phyloP scores from a whole-genome alignment of 2,329 filamentous ascomycete species.

The Pseudocercospora macadamiae region DNA sequence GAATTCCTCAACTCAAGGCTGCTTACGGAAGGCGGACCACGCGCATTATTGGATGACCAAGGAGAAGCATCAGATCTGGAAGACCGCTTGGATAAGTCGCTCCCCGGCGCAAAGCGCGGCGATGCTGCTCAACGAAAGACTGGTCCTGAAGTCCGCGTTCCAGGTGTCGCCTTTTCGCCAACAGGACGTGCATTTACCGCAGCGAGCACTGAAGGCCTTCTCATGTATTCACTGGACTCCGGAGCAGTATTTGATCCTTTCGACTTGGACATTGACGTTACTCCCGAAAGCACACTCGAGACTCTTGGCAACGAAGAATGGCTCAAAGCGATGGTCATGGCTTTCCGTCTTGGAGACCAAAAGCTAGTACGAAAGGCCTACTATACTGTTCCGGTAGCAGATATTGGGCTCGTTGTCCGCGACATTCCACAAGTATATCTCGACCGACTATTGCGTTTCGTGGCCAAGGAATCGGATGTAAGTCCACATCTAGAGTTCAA shows the following conservation, averaged over 20 bases:
- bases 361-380: conserved; percentile 83
- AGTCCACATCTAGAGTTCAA: conserved; percentile 95
- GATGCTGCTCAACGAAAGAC: conserved; percentile 79
- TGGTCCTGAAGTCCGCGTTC: conserved; percentile 81
- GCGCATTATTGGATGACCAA: conserved; percentile 81
- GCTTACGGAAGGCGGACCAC: conserved; percentile 86
- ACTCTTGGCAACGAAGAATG: conserved; percentile 80
- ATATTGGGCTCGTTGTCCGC: conserved; percentile 77
- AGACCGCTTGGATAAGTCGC: conserved; percentile 73
- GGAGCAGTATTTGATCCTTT: conserved; percentile 90
- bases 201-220: conserved; percentile 87
- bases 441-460: conserved; percentile 79
- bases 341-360: conserved; percentile 89
- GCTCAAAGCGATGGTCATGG: conserved; percentile 93
- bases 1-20: conserved; percentile 94
- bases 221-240: conserved; percentile 90
- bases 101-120: conserved; percentile 86
- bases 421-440: conserved; percentile 85
- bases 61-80: conserved; percentile 89
- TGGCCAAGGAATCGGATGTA: conserved; percentile 84
- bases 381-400: conserved; percentile 73
- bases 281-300: conserved; percentile 68
- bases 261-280: conserved; percentile 92
- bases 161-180: conserved; percentile 82
- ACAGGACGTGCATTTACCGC: conserved; percentile 91